These are phyloP conservation scores for Corrigiola litoralis DNA, from an alignment of 179 eudicot genomes.

Conservation along the genomic window DNA sequence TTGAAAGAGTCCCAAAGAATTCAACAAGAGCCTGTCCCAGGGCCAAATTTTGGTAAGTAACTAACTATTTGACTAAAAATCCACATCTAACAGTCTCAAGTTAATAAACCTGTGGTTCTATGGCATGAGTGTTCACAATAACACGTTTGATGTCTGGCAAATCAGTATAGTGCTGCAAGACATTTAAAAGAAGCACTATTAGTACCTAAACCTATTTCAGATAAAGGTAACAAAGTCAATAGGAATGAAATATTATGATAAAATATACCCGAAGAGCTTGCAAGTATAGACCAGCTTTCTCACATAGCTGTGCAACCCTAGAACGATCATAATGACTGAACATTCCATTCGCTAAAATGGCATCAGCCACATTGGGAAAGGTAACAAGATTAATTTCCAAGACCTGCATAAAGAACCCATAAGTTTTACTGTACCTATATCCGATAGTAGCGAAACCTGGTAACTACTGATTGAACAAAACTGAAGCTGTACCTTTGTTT, in stretches of 20 bases:
- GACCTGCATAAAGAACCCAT: conserved; percentile 43
- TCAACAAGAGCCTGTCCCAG: conserved; percentile 80
- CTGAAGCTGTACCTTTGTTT: conserved; percentile 63
- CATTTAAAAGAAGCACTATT: background rate
- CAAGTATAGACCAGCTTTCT: conserved; percentile 84
- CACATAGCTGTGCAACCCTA: conserved; percentile 89
- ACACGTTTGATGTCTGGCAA: conserved; percentile 89
- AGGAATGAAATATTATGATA: background rate
- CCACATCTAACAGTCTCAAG: background rate
- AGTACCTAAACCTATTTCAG: background rate
- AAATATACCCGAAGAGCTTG: conserved; percentile 73
- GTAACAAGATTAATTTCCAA: conserved; percentile 90
- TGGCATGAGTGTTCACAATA: conserved; percentile 96
- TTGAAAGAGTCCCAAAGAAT: conserved; percentile 86
- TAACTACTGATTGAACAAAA: background rate
- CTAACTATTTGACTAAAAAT: background rate
- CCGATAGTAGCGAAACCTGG: no score
- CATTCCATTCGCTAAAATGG: conserved; percentile 92
- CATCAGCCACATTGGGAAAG: conserved; percentile 95
- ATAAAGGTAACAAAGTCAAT: background rate
- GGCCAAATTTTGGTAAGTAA: background rate
- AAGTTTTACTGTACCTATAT: background rate
- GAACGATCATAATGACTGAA: conserved; percentile 91
- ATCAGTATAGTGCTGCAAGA: conserved; percentile 79
- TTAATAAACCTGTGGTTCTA: conserved; percentile 83